These are phyloP conservation scores for Xylaria nigripes DNA, from an alignment of 495 filamentous ascomycete genomes.

Conservation along the genomic window DNA sequence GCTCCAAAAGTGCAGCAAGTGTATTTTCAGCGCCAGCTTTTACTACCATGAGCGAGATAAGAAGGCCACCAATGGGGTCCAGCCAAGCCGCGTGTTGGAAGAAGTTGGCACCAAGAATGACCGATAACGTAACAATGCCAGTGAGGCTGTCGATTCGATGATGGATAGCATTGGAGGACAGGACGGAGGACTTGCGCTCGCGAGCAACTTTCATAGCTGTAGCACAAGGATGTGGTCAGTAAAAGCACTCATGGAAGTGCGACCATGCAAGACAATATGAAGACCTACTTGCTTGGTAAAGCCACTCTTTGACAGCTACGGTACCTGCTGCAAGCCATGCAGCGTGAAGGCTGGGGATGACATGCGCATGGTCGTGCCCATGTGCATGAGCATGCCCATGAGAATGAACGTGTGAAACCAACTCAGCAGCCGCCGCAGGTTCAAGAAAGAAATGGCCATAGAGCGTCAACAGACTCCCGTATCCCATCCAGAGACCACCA, in stretches of 20 bases:
- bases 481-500: conserved; percentile 85
- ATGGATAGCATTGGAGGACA: conserved; percentile 94
- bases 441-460: conserved; percentile 76
- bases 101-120: conserved; percentile 83
- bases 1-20: conserved; percentile 66
- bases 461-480: conserved; percentile 64
- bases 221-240: neutral
- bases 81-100: conserved; percentile 78
- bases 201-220: conserved; percentile 93
- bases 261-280: neutral
- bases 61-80: conserved; percentile 86
- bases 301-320: conserved; percentile 89
- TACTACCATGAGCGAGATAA: conserved; percentile 89
- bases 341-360: conserved; percentile 73
- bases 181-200: conserved; percentile 86
- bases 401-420: conserved; percentile 54
- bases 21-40: conserved; percentile 86
- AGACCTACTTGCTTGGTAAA: conserved; percentile 86
- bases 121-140: conserved; percentile 79
- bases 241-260: neutral
- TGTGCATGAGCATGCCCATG: conserved; percentile 48
- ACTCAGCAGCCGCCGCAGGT: conserved; percentile 45
- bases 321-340: conserved; percentile 93
- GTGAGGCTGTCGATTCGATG: conserved; percentile 94
- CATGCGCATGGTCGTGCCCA: conserved; percentile 44